Base-by-base conservation (phyloP, 805 yeast species). In the Hanseniaspora lachancei region DNA sequence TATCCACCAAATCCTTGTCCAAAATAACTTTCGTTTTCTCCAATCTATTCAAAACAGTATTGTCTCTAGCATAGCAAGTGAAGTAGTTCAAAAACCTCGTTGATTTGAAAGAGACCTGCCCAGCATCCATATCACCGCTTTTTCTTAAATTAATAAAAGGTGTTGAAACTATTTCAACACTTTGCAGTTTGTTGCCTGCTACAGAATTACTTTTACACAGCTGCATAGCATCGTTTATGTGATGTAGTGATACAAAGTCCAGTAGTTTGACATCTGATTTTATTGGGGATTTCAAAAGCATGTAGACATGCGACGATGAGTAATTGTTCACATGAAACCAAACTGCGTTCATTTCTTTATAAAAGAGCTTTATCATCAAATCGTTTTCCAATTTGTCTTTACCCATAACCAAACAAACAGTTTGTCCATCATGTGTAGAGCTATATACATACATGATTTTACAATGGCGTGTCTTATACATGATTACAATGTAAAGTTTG, bases 251-350 rank as follows among this genome's bases (percentile, higher is more conserved):
- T 18, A 84, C 76, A 27, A 69, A 70, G 5, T 73, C 77, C 65
- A 77, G 68, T 23, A 63, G 51, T 48, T 71, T 70, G 54, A 77
- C 81, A 23, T 74, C 77, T 18, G 49, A 44, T n/a, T 52, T 52
- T 8, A 52, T 35, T 15, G 27, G 20, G 2, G 65, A 63, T 2
- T 74, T 70, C 21, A 82, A 66, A 56, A 86, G 76, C 29, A 84
- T 69, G 62, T 86, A 86, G 10, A 86, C 75, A 64, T 86, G 95
- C 0, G 89, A 93, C 46, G 88, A 81, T 4, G 88, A 81, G 49
- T 79, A 72, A 60, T 81, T 82, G 60, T 84, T 89, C 8, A 83
- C 88, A 66, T 85, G 95, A 63, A 86, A 86, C 91, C 95, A 86
- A 4, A 84, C 70, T 34, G 62, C 62, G 35, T 63, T 61, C 64